phyloP scores from a whole-genome alignment of 2,329 filamentous ascomycete genomes.

The Myriosclerotinia duriaeana region DNA sequence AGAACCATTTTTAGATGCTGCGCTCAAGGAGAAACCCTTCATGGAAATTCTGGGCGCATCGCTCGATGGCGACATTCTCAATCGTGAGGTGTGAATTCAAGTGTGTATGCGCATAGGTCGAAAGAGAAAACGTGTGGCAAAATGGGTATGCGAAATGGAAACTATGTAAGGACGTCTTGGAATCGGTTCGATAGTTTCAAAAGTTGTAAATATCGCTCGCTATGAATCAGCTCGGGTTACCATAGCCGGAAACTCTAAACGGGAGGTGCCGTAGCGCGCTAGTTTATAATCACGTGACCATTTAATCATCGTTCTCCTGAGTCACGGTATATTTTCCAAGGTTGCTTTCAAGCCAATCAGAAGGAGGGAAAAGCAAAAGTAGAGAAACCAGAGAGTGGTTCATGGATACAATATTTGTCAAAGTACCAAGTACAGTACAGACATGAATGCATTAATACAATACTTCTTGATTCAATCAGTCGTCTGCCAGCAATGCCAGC shows the following conservation, averaged over 20 bases:
- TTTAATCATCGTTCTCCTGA: background rate
- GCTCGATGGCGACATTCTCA: constrained; percentile 35
- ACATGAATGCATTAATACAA: background rate
- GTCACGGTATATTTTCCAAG: too few relatives aligned
- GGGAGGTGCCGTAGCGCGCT: background rate
- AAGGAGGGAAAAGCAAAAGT: background rate
- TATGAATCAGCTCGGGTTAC: background rate
- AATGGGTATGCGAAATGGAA: background rate
- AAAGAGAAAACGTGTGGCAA: background rate
- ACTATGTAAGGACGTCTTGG: background rate
- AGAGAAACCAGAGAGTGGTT: background rate
- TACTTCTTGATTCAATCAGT: constrained; percentile 15
- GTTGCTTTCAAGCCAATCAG: too few relatives aligned
- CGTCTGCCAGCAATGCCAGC: constrained; percentile 3
- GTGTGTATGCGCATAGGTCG: background rate
- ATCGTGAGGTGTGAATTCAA: constrained; percentile 1
- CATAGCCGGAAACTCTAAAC: background rate
- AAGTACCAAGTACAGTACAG: background rate
- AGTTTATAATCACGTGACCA: background rate
- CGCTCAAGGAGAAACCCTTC: constrained; percentile 45
- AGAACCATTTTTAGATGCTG: constrained; percentile 36
- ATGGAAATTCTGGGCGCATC: constrained; percentile 39
- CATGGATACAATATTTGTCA: background rate
- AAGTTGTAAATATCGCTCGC: too few relatives aligned
- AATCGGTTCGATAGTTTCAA: background rate